Evolutionary conservation across 176 grass and related monocot species (phyloP), one percentile per base, ranked within the genome.

Genomic region (Oryza coarctata): DNA sequence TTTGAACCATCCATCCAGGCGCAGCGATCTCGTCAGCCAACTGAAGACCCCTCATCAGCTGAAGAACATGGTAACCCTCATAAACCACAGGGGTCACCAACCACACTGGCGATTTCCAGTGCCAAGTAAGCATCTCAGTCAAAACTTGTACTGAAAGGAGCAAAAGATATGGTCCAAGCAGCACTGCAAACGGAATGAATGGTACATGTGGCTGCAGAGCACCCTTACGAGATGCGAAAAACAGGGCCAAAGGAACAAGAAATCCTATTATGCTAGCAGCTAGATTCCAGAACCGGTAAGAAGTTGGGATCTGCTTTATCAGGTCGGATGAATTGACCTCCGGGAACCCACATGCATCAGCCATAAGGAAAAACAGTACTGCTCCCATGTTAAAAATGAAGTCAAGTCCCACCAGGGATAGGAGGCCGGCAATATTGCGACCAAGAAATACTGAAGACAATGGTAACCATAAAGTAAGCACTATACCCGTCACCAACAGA

Each of bases 331-430:
- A 80, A 71, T 72, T 91, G 76, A 83, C 81, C 36, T 80, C 88
- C 38, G 60, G 79, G 14, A 86, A 90, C 3, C 92, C 96, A 41
- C 90, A 95, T 22, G 91, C 84, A 57, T 98, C 93, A 0, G 96
- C 96, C 93, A 95, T 95, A 66, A 98, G 96, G 49, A 98, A 92
- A 76, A 95, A 98, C 63, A 98, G 74, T 84, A 93, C 91, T 50
- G 93, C 96, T 18, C 93, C 96, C 85, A 98, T 91, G 89, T 95
- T 98, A 50, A 95, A 98, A 13, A 93, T 84, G 76, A 89, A 95
- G 74, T 98, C 96, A 27, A 98, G 89, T 45, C 96, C 96, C 0
- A 95, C 80, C 33, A 98, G 73, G 32, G 96, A 91, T 25, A 98
- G 84, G 77, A 98, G 73, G 61, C 96, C 89, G 4, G 93, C 96